Evolutionary conservation across 2,329 filamentous ascomycete species (phyloP), one percentile per base, ranked within the genome.

Genomic region (Cyphellophora europaea): DNA sequence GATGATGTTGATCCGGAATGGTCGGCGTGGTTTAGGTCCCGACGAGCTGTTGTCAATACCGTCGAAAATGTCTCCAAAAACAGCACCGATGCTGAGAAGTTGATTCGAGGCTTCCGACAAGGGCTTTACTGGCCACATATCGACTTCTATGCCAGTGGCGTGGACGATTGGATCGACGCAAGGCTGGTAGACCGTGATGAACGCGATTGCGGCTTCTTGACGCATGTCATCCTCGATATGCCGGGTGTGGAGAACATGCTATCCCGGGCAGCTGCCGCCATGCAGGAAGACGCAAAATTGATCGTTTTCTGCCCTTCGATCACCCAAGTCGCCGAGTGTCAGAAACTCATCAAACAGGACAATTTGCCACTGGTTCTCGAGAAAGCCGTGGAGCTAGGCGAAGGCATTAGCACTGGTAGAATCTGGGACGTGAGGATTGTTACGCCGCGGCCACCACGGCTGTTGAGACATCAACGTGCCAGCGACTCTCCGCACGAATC

Each of bases 221-320:
- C 77, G 3, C 76, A 82, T 50, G 79, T 76, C 0, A 72, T 89
- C 42, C 66, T 91, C 13, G 84, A 91, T 52, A 68, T 91, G 40
- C 82, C 84, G 0, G 67, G 66, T 18, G 70, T 78, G 2, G 65
- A 83, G 34, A 45, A 54, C 8, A 66, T 60, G 29, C 63, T 69
- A 25, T 51, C 60, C 2, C 58, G 65, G 43, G 59, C 67, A 13
- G 54, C 59, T 1, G 56, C 56, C 1, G 73, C 77, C 11, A 57
- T 91, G 35, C 72, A 71, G 25, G 66, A 71, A 2, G 72, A 82
- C 49, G 82, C 77, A 0, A 62, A 72, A 6, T 61, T 89, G 19
- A 65, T 81, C 11, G 67, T 86, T 2, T 91, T 87, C 59, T 77
- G 76, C 44, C 84, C 84, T 1, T 84, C 77, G 48, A 76, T 91